phyloP scores from a whole-genome alignment of 2,329 filamentous ascomycete genomes.

The Passalora sequoiae region DNA sequence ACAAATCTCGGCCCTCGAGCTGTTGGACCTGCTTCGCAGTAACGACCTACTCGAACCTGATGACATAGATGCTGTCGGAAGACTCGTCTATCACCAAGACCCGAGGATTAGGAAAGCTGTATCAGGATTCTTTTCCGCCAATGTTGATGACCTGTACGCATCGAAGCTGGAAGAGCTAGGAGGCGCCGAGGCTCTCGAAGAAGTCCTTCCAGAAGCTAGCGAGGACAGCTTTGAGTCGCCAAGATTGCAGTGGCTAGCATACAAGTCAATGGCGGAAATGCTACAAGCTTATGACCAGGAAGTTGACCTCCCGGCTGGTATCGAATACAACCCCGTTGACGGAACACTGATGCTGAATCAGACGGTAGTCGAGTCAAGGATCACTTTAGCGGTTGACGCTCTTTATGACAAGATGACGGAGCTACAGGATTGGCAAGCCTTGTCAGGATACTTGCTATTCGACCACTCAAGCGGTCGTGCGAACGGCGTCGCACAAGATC shows the following conservation, averaged over 20 bases:
- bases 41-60: constrained; percentile 83
- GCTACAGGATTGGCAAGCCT: constrained; percentile 77
- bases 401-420: constrained; percentile 78
- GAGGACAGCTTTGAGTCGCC: constrained; percentile 58
- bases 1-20: constrained; percentile 70
- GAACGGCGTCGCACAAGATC: constrained; percentile 53
- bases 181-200: constrained; percentile 69
- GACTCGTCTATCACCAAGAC: constrained; percentile 84
- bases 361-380: constrained; percentile 68
- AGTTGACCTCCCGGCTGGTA: constrained; percentile 43
- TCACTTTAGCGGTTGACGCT: constrained; percentile 77
- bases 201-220: constrained; percentile 67
- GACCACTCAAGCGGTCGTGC: constrained; percentile 65
- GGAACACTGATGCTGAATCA: constrained; percentile 52
- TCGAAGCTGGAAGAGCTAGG: constrained; percentile 77
- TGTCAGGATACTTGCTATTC: constrained; percentile 85
- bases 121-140: constrained; percentile 83
- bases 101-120: constrained; percentile 80
- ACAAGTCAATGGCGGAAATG: constrained; percentile 84
- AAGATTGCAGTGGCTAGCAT: constrained; percentile 77
- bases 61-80: constrained; percentile 83
- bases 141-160: constrained; percentile 75
- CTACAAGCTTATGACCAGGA: constrained; percentile 72
- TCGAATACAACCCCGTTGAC: constrained; percentile 39
- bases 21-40: constrained; percentile 76